Evolutionary conservation across 1,139 yeast species (phyloP), one percentile per base, ranked within the genome.

Genomic region (Debaryomycetaceae sp.): DNA sequence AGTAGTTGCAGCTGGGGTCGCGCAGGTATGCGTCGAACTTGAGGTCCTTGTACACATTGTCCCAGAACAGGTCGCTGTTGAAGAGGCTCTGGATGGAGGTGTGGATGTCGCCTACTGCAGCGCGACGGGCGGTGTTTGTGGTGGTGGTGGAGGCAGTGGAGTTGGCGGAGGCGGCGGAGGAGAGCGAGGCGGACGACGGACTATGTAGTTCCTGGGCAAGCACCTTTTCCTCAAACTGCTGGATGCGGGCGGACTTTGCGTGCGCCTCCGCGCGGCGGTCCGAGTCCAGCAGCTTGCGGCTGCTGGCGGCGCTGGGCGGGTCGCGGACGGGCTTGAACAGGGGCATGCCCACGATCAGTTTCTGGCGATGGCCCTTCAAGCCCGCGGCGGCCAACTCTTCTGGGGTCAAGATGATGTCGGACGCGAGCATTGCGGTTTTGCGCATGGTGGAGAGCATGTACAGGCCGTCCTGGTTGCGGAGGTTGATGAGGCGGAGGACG

Each of bases 31-130:
- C 40, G 22, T 47, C 52, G 27, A 41, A 44, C 32, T 51, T 54
- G 28, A 57, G 32, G 34, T 58, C 63, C 33, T 56, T 60, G 30
- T 54, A 55, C 20, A 57, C 45, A 30, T 47, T 43, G 34, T 54
- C 51, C 62, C 62, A 58, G 32, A 57, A 54, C 28, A 46, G 51
- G 13, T 39, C 40, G 20, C 51, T 45, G 19, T 37, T 37, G 16
- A 56, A 36, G 8, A 50, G 22, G 18, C 32, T 36, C 16, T 42
- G 27, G 12, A 23, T 20, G 11, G 20, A 14, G 11, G 29, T 25
- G 15, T 20, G 26, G 16, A 28, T 8, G 14, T 19, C 16, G 12
- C 13, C 3, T 14, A 18, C 20, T 22, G 30, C 14, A 16, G 22
- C 25, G 6, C 20, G 6, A 6, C 6, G 10, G 20, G 8, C 10